Evolutionary conservation across 192 early-diverging fungal species (phyloP), one percentile per base, ranked within the genome.

Genomic region (Podila epigama): DNA sequence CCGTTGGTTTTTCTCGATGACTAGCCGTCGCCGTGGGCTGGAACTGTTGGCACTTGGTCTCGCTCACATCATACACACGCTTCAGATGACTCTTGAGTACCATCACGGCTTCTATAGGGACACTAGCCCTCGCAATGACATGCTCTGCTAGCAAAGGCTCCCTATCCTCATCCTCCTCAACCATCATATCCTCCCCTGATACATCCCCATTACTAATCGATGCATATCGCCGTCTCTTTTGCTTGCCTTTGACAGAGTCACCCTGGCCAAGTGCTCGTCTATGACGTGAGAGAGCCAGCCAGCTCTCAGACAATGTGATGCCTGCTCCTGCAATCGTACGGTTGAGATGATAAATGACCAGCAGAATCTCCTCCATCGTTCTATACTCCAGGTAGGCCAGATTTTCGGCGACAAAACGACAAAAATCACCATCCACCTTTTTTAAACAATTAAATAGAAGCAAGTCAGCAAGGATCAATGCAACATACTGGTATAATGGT

Each of bases 401-500:
- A 71, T 90, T 95, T 58, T 97, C 96, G 0, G 91, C 93, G 5
- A 96, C 73, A 83, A 96, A 98, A 37, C 89, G 82, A 25, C 79
- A 82, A 54, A 89, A 92, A 28, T 79, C 67, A 12, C 89, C 66
- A 65, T 92, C 86, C 5, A 87, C 67, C 69, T 82, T 28, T 39
- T 16, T 33, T 9, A 20, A 48, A 33, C n/a, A 4, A 55, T 34
- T 15, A 31, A 34, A 67, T 40, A 18, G 18, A 40, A 66, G 53
- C 13, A 58, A 29, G 5, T 15, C 31, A 32, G 37, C 56, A 18
- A 67, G 28, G 4, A 77, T 36, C 15, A 59, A 41, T 25, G 73
- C 54, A 39, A 54, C 62, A 63, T 58, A 71, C 22, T 27, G 28
- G 22, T 59, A 51, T 18, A 55, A 36, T 16, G 37, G 40, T 25